Conservation (phyloP, 164 flowering plant genomes). For the Stephania japonica region DNA sequence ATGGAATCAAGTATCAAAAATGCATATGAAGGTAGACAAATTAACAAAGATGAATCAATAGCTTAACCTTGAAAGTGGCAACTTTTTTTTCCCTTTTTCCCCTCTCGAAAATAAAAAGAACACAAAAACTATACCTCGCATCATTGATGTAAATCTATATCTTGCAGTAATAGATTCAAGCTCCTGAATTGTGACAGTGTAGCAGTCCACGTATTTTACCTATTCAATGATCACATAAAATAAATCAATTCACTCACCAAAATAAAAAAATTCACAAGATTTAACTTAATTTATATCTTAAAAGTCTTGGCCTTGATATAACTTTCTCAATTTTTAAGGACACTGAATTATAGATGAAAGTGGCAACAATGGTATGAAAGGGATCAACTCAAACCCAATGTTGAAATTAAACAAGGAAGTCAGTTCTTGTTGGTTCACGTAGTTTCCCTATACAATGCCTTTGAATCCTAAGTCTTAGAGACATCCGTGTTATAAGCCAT, state of each 20-base stretch:
- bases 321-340: background rate
- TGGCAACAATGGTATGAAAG: background rate
- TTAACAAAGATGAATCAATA: background rate
- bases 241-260: background rate
- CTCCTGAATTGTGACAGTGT: slow-evolving; percentile 55
- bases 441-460: background rate
- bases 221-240: slow-evolving; percentile 24
- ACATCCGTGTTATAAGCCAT: background rate
- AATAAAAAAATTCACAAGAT: background rate
- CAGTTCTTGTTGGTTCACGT: background rate
- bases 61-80: background rate
- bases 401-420: too few species aligned
- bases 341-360: too few species aligned
- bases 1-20: background rate
- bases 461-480: background rate
- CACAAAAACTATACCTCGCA: slow-evolving; percentile 55
- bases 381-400: background rate
- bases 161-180: slow-evolving; percentile 70
- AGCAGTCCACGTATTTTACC: slow-evolving; percentile 91
- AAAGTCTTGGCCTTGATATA: background rate
- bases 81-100: background rate
- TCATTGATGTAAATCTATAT: slow-evolving; percentile 80
- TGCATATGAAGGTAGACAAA: background rate
- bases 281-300: background rate
- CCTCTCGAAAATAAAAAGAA: background rate